A percentile compares a stretch with the other conserved stretches of the same genome.
Conservation (phyloP, 2,329 filamentous ascomycete species). For the Aspergillus puulaauensis region DNA sequence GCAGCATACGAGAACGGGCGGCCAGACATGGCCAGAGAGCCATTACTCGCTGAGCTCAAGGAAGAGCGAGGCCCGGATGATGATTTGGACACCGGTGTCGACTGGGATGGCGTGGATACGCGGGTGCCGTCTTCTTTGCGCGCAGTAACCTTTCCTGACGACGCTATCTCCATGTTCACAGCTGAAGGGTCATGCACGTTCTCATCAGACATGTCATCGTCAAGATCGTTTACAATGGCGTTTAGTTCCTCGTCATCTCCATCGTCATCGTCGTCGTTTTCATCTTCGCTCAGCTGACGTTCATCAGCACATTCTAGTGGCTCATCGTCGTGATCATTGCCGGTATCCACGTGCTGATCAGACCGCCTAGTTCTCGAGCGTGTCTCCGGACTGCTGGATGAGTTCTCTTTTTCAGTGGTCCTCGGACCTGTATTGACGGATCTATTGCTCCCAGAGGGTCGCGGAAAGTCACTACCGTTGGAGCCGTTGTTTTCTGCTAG, state of each 20-base stretch:
- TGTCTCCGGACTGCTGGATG: conserved; percentile 38
- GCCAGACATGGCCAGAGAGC: conserved; percentile 52
- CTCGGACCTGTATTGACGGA: conserved; percentile 4
- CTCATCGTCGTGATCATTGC: conserved; percentile 62
- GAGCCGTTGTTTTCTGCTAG: conserved; percentile 30
- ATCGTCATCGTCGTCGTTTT: conserved; percentile 62
- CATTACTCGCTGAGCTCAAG: conserved; percentile 22
- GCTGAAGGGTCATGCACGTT: conserved; percentile 79
- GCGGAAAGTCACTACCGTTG: conserved; percentile 35
- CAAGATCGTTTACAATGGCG: conserved; percentile 84
- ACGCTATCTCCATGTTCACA: conserved; percentile 86
- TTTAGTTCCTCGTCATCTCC: conserved; percentile 65
- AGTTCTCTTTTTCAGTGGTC: conserved; percentile 42
- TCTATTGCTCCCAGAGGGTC: conserved; percentile 19
- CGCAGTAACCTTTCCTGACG: conserved; percentile 83
- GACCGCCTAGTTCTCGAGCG: conserved; percentile 58
- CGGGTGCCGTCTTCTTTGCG: conserved; percentile 88
- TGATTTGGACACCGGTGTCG: conserved; percentile 46
- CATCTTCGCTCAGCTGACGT: conserved; percentile 69
- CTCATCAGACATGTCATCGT: conserved; percentile 76
- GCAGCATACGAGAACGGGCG: conserved; percentile 79
- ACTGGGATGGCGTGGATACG: conserved; percentile 76
- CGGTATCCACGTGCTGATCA: conserved; percentile 56
- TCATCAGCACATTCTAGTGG: conserved; percentile 92
- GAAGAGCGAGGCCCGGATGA: conserved; percentile 32